Percentiles rank a stretch among this genome's conserved stretches.
Conservation (phyloP, 75 land plant genomes). For the Ceratopteris richardii region DNA sequence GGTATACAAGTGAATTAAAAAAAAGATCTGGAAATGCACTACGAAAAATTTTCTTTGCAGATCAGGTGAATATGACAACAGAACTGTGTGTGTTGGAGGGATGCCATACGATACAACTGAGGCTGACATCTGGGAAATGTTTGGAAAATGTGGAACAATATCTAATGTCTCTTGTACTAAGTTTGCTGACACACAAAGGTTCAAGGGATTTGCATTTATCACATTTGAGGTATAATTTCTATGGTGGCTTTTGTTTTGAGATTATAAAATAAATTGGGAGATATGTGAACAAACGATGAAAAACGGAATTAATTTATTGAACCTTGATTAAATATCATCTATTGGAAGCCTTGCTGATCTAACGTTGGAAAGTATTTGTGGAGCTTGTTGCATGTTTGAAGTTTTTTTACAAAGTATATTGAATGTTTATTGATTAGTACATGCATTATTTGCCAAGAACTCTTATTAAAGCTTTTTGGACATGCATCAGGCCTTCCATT, state of each 20-base stretch:
- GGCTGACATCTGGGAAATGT: conserved; percentile 25
- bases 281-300: background rate
- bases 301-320: background rate
- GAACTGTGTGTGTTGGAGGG: conserved; percentile 41
- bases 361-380: no score
- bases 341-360: no score
- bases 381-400: no score
- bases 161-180: conserved; percentile 25
- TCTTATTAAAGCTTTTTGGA: no score
- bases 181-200: conserved; percentile 37
- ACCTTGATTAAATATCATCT: no score
- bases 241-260: background rate
- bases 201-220: conserved; percentile 29
- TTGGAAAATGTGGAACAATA: conserved; percentile 32
- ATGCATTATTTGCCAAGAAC: no score
- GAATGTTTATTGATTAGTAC: no score
- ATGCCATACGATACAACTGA: conserved; percentile 40
- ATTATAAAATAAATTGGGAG: background rate
- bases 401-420: no score
- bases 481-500: no score
- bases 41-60: no score
- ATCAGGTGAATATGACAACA: conserved; percentile 23
- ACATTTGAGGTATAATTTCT: conserved; percentile 31
- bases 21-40: no score
- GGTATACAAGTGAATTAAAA: no score